Percentiles rank a stretch among this genome's conserved stretches.
Evolutionary conservation across 192 early-diverging fungal species (phyloP).

Genomic region (Backusella westeae): DNA sequence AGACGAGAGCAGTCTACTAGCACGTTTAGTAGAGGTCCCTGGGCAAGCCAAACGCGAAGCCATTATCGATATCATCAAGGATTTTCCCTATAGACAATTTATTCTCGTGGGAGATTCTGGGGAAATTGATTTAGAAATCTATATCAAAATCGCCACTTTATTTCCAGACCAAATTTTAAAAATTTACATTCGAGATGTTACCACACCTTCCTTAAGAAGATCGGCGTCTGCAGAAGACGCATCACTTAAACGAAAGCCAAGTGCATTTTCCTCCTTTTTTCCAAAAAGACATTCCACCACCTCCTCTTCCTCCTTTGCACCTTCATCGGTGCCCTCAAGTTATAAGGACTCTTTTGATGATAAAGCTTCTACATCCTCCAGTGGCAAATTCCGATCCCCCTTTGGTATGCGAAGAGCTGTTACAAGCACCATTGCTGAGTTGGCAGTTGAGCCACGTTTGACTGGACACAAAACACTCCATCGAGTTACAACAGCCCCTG

Average conservation of each 20-base stretch:
- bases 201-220: slow-evolving; percentile 23
- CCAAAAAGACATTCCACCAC: background rate
- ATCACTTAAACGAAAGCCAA: background rate
- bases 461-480: slow-evolving; percentile 1
- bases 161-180: slow-evolving; percentile 72
- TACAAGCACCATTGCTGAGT: background rate
- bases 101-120: slow-evolving; percentile 86
- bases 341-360: background rate
- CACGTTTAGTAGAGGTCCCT: slow-evolving; percentile 45
- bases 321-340: background rate
- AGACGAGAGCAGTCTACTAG: slow-evolving; percentile 59
- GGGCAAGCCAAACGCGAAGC: slow-evolving; percentile 50
- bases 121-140: slow-evolving; percentile 81
- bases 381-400: background rate
- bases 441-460: background rate
- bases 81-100: slow-evolving; percentile 74
- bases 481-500: background rate
- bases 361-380: background rate
- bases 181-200: slow-evolving; percentile 83
- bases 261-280: background rate
- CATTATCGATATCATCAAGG: slow-evolving; percentile 48
- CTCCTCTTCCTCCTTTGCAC: background rate
- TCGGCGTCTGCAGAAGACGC: background rate
- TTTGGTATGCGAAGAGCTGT: slow-evolving; percentile 1
- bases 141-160: slow-evolving; percentile 59